Base-by-base conservation (phyloP, 2,329 filamentous ascomycete genomes). In the Neonectria hederae region DNA sequence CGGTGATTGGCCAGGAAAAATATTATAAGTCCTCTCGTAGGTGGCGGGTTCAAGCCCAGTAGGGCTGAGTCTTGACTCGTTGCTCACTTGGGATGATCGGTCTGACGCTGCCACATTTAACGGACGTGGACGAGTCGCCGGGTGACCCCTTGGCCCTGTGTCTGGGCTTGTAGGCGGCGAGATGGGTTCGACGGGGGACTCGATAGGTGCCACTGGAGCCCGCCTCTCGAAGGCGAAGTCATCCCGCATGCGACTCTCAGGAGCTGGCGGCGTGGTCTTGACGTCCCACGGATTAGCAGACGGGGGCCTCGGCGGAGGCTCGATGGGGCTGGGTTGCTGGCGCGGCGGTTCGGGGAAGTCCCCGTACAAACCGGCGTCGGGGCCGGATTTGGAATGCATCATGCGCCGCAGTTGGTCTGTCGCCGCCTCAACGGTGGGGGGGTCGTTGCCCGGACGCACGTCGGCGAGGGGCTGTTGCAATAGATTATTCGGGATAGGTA, bases 221-320 rank as follows among this genome's bases (percentile, higher is more conserved):
- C 74, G 65, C 26, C 75, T 69, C 48, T 74, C 67, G 14, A 72
- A 69, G 17, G 71, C 64, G 10, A 71, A 69, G 35, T 74, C 69
- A 9, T 69, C 71, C 19, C 66, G 48, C 32, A 66, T 65, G 2
- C 67, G 67, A 3, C 56, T 66, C 32, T 75, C 72, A 5, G 64
- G 63, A n/a, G 55, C 62, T 17, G 55, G 58, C 19, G 71, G 71
- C 19, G 69, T 65, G 30, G 63, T 62, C 22, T 75, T 73, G 38
- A 78, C 69, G 62, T 83, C 78, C 82, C 82, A 84, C 7, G 82
- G 82, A 56, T 83, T 80, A 11, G 75, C 64, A 7, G 79, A 81
- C 10, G 82, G 81, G 3, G 80, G 81, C n/a, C 70, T 66, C 6
- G 76, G 75, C 1, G 75, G 70, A 22, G 68, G 67, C 53, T 72